Percentiles rank a stretch among this genome's conserved stretches.
These are phyloP conservation scores for Phytophthora meadii DNA, from an alignment of 352 stramenopile species.

Conservation along the genomic window DNA sequence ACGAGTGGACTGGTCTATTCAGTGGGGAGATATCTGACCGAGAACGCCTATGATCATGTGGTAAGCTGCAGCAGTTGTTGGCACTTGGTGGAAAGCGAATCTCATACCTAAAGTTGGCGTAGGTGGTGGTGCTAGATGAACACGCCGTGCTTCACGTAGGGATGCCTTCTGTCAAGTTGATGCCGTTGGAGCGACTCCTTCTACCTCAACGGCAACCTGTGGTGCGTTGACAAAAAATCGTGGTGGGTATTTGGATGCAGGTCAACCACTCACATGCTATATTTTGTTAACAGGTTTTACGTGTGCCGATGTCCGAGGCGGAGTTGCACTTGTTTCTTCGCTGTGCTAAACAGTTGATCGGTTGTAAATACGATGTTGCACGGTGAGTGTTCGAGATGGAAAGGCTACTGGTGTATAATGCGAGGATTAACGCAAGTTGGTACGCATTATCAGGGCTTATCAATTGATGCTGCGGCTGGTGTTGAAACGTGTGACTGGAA, in stretches of 20 bases:
- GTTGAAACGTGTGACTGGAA: constrained; percentile 54
- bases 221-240: constrained; percentile 32
- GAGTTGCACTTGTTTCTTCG: constrained; percentile 67
- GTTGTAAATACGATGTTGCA: constrained; percentile 68
- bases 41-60: constrained; percentile 82
- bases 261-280: constrained; percentile 1
- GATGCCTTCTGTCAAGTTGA: constrained; percentile 56
- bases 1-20: constrained; percentile 78
- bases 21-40: constrained; percentile 60
- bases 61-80: constrained; percentile 31
- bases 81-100: neutral
- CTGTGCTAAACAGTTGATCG: constrained; percentile 64
- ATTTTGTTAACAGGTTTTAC: constrained; percentile 56
- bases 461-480: constrained; percentile 67
- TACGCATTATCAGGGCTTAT: constrained; percentile 46
- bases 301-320: constrained; percentile 48
- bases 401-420: neutral
- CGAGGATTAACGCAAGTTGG: constrained; percentile 1
- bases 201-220: constrained; percentile 76
- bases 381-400: constrained; percentile 42
- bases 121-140: constrained; percentile 76
- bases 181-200: constrained; percentile 72
- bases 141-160: constrained; percentile 70
- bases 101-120: constrained; percentile 1
- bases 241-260: neutral